These are phyloP conservation scores for Coemansia reversa DNA, from an alignment of 192 early-diverging fungal genomes.

Conservation along the genomic window DNA sequence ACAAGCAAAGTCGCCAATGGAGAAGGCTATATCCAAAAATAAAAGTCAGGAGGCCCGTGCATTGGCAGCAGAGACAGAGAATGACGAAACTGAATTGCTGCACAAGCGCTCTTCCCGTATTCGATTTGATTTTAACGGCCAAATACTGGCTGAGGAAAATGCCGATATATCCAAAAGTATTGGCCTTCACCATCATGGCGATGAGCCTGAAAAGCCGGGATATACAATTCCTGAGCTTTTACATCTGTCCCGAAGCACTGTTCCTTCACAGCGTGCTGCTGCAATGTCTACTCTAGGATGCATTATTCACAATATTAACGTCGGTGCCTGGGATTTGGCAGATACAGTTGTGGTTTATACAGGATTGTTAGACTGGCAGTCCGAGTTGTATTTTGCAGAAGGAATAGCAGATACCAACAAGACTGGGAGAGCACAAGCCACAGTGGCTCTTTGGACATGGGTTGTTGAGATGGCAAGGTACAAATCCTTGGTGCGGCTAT, in stretches of 20 bases:
- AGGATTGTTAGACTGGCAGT: constrained; percentile 45
- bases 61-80: background rate
- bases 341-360: constrained; percentile 30
- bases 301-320: constrained; percentile 54
- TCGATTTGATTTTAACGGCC: constrained; percentile 81
- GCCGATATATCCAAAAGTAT: constrained; percentile 58
- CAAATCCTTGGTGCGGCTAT: constrained; percentile 39
- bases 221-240: constrained; percentile 83
- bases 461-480: constrained; percentile 47
- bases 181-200: constrained; percentile 90
- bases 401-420: constrained; percentile 29
- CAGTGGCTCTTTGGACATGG: constrained; percentile 40
- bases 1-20: constrained; percentile 49
- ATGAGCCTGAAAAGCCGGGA: constrained; percentile 78
- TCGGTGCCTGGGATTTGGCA: constrained; percentile 40
- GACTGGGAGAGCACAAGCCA: constrained; percentile 26
- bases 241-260: constrained; percentile 76
- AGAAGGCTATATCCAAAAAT: constrained; percentile 16
- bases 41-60: constrained; percentile 12
- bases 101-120: constrained; percentile 48
- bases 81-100: constrained; percentile 13
- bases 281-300: constrained; percentile 62
- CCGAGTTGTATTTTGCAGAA: constrained; percentile 41
- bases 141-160: constrained; percentile 58
- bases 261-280: constrained; percentile 75